phyloP scores from a whole-genome alignment of 1,284 basidiomycete species.

The Spongispora temasekensis region DNA sequence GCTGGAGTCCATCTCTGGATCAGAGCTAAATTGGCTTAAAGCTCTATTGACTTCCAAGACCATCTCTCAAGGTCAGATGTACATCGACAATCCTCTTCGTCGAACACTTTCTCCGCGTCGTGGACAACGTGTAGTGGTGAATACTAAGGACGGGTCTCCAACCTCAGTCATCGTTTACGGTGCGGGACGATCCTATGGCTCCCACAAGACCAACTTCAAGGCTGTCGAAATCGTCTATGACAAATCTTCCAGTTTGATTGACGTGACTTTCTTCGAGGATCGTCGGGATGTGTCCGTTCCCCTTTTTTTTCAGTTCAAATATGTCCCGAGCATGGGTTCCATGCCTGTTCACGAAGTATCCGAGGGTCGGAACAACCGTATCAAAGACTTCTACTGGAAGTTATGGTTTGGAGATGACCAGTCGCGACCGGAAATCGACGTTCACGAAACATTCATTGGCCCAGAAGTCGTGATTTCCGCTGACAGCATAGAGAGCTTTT shows the following conservation, averaged over 20 bases:
- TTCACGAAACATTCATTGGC: slow-evolving; percentile 80
- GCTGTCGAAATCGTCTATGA: slow-evolving; percentile 78
- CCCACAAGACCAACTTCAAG: slow-evolving; percentile 78
- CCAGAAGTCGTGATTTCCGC: slow-evolving; percentile 83
- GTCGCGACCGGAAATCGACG: slow-evolving; percentile 70
- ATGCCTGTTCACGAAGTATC: slow-evolving; percentile 94
- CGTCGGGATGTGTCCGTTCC: slow-evolving; percentile 78
- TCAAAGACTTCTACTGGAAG: slow-evolving; percentile 97
- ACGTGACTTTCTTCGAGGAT: slow-evolving; percentile 84
- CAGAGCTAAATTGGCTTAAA: slow-evolving; percentile 82
- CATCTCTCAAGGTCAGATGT: slow-evolving; percentile 82
- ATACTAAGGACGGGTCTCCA: slow-evolving; percentile 47
- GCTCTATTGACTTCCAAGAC: slow-evolving; percentile 83
- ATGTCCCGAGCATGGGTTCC: slow-evolving; percentile 87
- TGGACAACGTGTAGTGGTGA: slow-evolving; percentile 76
- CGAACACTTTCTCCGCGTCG: slow-evolving; percentile 84
- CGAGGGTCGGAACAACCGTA: slow-evolving; percentile 83
- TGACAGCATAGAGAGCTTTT: slow-evolving; percentile 84
- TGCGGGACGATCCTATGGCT: slow-evolving; percentile 78
- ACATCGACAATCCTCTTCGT: slow-evolving; percentile 88
- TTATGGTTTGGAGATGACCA: slow-evolving; percentile 92
- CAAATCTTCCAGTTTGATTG: slow-evolving; percentile 58
- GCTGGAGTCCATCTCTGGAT: slow-evolving; percentile 85
- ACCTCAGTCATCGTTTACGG: slow-evolving; percentile 69
- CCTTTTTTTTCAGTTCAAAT: slow-evolving; percentile 81